Base-by-base conservation (phyloP, 176 grass and related monocot genomes). In the Juncus inflexus region DNA sequence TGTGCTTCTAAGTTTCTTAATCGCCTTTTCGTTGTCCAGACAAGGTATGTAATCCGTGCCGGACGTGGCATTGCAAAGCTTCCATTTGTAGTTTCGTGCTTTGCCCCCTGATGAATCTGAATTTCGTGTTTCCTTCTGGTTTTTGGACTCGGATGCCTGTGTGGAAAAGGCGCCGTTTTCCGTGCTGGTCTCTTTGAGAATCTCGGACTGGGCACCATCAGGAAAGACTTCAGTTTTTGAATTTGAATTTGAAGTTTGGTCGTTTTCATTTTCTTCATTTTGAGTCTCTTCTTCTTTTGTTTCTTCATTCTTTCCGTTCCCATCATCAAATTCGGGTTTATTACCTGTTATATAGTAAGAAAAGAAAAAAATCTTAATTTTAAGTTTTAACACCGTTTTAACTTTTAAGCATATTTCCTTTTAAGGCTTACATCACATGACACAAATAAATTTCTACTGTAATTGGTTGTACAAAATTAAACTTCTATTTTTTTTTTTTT, bases 21-120 rank as follows among this genome's bases (percentile, higher is more conserved):
- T 90, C 69, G 89, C 85, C 75, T 86, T 91, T 76, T 80, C 80
- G 49, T 99, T 94, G 66, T 99, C 95, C 60, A 99, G 89, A 75
- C 95, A 99, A 84, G 95, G 95, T 53, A 99, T 90, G 73, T 94
- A 99, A 84, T 99, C 95, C 42, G 78, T 61, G 3, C 58, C 64
- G 7, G 80, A 71, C 47, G 51, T 76, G 73, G 16, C 87, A 77
- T 78, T 86, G 58, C 95, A 99, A 66, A 99, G 59, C 28, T 90
- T 99, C 95, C 95, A 99, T 72, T 19, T 84, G 82, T 83, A 84
- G 62, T 67, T 79, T 37, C 62, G 40, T 6, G 66, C 60, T 52
- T 84, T 73, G 53, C 50, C 76, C 47, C 55, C 69, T 61, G 85
- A 76, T 13, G 74, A 78, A 36, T 83, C 74, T 52, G 73, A 77